phyloP scores from a whole-genome alignment of 2,329 filamentous ascomycete species.

The Verticillium longisporum region DNA sequence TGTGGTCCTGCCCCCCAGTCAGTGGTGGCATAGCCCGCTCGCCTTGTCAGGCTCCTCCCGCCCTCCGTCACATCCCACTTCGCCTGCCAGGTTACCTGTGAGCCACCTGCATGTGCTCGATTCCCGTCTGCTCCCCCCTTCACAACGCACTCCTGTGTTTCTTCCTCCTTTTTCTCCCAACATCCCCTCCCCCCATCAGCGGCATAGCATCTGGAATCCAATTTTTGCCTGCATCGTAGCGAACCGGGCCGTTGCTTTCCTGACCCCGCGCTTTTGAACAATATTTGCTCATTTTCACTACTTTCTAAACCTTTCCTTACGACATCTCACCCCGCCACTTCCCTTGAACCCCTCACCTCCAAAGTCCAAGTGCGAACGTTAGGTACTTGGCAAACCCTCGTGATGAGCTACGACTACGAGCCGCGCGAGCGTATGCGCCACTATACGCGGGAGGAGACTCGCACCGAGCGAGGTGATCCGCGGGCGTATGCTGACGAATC shows the following conservation, averaged over 20 bases:
- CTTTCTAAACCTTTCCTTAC: neutral
- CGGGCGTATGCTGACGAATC: constrained; percentile 43
- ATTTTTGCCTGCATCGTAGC: neutral
- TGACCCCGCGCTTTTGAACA: neutral
- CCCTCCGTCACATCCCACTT: neutral
- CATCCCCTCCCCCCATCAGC: neutral
- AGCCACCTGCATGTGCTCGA: neutral
- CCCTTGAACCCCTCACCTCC: neutral
- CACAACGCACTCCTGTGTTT: neutral
- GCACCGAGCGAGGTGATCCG: constrained; percentile 44
- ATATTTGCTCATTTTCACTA: neutral
- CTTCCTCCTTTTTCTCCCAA: neutral
- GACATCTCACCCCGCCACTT: neutral
- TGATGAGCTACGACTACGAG: constrained; percentile 48
- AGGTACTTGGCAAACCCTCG: neutral
- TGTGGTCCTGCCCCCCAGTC: too few relatives aligned
- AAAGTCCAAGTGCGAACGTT: neutral
- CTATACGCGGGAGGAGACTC: constrained; percentile 47
- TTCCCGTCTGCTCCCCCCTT: neutral
- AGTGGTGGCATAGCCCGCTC: neutral
- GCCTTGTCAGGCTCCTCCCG: neutral
- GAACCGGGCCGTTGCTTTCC: neutral
- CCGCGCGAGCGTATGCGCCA: constrained; percentile 34
- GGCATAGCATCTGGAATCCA: neutral
- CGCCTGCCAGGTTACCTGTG: neutral